These are phyloP conservation scores for Puccinia brachypodii DNA, from an alignment of 1,284 basidiomycete species.

Conservation along the genomic window DNA sequence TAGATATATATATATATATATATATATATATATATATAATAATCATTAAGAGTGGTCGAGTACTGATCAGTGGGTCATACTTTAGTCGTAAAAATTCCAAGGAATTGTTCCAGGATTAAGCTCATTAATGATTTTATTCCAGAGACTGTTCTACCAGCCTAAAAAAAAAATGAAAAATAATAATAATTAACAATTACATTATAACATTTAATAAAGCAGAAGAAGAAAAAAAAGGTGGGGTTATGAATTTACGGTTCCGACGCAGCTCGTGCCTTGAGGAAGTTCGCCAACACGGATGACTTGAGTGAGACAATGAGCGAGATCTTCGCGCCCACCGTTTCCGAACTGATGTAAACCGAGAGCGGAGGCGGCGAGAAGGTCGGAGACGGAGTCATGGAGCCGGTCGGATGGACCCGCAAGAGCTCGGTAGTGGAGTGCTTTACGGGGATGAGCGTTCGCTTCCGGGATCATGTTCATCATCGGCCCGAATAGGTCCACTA, in stretches of 20 bases:
- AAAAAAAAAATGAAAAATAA: not conserved
- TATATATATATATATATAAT: too few relatives aligned
- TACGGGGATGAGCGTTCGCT: too few relatives aligned
- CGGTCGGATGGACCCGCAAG: too few relatives aligned
- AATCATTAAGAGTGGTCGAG: too few relatives aligned
- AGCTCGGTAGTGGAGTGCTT: too few relatives aligned
- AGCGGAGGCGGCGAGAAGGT: not conserved
- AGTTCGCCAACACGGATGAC: not conserved
- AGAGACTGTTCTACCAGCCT: not conserved
- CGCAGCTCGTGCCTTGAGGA: not conserved
- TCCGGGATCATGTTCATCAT: too few relatives aligned
- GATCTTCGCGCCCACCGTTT: not conserved
- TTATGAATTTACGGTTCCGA: not conserved
- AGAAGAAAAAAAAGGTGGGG: not conserved
- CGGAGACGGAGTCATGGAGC: not conserved
- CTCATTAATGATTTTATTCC: not conserved
- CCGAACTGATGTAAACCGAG: not conserved
- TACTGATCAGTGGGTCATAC: not conserved
- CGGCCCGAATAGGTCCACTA: too few relatives aligned
- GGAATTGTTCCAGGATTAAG: slow-evolving; percentile 2
- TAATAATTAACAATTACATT: not conserved
- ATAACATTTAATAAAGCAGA: too few relatives aligned
- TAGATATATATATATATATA: too few relatives aligned
- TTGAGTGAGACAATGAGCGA: not conserved
- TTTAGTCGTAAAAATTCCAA: not conserved